These are phyloP conservation scores for Cucurbita pepo DNA, from an alignment of 306 rosid species.

Conservation along the genomic window DNA sequence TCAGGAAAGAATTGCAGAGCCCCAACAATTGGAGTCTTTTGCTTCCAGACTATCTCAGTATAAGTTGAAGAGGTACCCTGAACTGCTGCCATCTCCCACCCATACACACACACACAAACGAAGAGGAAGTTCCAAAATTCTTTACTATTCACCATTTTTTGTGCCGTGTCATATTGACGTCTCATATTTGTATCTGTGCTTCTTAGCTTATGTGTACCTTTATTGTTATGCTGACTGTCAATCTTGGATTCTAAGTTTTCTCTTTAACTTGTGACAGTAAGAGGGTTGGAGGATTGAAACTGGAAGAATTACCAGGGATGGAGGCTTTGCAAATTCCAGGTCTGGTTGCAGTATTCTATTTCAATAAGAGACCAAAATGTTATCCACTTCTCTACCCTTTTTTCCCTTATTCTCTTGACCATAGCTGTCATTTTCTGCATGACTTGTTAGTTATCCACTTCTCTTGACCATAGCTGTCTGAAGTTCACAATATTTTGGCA, in stretches of 20 bases:
- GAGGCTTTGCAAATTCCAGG: slow-evolving; percentile 88
- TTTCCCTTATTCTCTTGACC: neutral
- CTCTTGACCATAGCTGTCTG: neutral
- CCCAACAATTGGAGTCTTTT: slow-evolving; percentile 52
- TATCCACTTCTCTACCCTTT: neutral
- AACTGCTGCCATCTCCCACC: neutral
- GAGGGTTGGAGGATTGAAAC: slow-evolving; percentile 81
- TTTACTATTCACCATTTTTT: neutral
- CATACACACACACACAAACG: neutral
- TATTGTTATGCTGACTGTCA: neutral
- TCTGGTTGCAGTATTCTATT: slow-evolving; percentile 7
- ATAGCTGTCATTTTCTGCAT: neutral
- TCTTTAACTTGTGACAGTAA: slow-evolving; percentile 38
- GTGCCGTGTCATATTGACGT: too few relatives aligned
- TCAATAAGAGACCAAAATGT: neutral
- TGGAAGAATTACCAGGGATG: slow-evolving; percentile 81
- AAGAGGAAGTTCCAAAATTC: neutral
- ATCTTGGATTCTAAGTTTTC: neutral
- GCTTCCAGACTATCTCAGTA: slow-evolving; percentile 50
- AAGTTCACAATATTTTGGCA: neutral
- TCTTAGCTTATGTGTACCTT: neutral
- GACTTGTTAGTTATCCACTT: neutral
- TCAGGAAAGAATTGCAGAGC: slow-evolving; percentile 53
- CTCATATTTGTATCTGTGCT: too few relatives aligned
- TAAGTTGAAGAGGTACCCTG: slow-evolving; percentile 58